Evolutionary conservation across 2,329 filamentous ascomycete species (phyloP).

Genomic region (Diaporthe ilicicola): DNA sequence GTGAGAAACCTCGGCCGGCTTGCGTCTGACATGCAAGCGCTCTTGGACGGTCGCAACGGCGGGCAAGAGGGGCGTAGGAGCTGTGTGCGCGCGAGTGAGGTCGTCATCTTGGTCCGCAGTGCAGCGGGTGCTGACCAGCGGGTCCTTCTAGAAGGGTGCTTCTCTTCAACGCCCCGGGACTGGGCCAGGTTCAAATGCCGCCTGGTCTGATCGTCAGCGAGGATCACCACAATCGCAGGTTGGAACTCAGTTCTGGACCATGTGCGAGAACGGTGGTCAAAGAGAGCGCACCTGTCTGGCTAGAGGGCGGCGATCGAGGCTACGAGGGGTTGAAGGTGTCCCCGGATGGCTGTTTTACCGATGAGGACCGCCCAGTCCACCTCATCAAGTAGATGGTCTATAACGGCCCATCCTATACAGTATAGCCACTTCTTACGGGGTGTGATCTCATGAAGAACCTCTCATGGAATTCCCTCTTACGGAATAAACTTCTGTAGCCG

Average conservation of each 20-base stretch:
- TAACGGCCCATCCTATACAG: neutral
- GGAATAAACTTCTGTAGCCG: neutral
- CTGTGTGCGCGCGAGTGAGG: neutral
- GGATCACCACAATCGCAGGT: neutral
- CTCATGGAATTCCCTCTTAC: neutral
- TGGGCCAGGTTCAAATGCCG: neutral
- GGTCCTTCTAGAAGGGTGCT: neutral
- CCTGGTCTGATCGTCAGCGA: neutral
- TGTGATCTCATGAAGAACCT: neutral
- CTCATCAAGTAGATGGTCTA: too few relatives aligned
- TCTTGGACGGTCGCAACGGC: too few relatives aligned
- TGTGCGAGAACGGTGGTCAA: neutral
- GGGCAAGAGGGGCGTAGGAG: neutral
- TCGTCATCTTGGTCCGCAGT: neutral
- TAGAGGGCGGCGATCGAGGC: neutral
- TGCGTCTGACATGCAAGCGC: too few relatives aligned
- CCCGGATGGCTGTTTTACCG: neutral
- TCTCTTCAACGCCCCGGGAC: too few relatives aligned
- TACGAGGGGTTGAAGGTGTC: neutral
- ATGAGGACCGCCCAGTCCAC: neutral
- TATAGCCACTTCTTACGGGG: neutral
- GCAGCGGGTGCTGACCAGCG: neutral
- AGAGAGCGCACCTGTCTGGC: neutral
- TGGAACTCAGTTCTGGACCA: too few relatives aligned
- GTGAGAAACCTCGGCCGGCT: neutral